phyloP scores from a whole-genome alignment of 306 rosid genomes.

The Castanospermum australe region DNA sequence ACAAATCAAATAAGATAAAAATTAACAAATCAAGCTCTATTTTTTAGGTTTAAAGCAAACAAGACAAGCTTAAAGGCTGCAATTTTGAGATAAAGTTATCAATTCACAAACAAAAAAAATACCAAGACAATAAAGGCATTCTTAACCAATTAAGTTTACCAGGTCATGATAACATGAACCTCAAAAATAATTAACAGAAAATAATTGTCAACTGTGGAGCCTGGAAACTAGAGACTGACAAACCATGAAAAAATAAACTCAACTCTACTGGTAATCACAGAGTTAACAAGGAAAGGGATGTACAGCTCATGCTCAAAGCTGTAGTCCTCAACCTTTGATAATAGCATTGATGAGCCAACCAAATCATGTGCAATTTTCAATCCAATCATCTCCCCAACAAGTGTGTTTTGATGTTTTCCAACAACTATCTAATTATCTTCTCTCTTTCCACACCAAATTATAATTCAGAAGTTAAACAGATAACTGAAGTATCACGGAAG shows the following conservation, averaged over 20 bases:
- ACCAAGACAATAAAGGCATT: background rate
- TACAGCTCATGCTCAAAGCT: background rate
- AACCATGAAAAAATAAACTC: background rate
- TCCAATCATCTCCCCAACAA: too few relatives aligned
- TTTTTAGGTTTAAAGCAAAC: background rate
- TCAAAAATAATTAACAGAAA: too few relatives aligned
- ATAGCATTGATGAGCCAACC: background rate
- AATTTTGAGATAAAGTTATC: background rate
- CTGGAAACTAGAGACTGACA: too few relatives aligned
- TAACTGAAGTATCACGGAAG: too few relatives aligned
- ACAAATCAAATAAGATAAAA: background rate
- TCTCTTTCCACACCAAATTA: too few relatives aligned
- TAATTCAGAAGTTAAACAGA: too few relatives aligned
- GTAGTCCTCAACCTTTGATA: background rate
- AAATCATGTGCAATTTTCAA: too few relatives aligned
- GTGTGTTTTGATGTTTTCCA: too few relatives aligned
- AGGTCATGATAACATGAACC: background rate
- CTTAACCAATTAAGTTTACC: background rate
- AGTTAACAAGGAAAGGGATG: background rate
- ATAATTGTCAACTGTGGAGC: background rate
- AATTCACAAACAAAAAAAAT: background rate
- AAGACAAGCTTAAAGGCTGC: background rate
- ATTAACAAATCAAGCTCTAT: background rate
- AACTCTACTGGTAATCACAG: background rate
- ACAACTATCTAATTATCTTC: too few relatives aligned